phyloP scores from a whole-genome alignment of 257 asterid genomes.

The Solanum neorickii region DNA sequence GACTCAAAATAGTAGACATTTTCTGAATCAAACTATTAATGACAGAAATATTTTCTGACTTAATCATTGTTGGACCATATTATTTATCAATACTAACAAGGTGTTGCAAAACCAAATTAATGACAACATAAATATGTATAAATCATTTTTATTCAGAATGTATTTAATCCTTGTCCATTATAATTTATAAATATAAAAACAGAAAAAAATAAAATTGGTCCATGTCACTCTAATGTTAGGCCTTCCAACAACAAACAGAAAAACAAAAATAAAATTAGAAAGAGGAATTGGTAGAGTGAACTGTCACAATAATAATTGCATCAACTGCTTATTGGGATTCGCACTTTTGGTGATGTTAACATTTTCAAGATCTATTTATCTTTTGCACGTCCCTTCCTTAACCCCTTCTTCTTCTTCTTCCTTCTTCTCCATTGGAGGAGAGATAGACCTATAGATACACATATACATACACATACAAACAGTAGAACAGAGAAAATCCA shows the following conservation, averaged over 20 bases:
- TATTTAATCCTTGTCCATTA: not conserved
- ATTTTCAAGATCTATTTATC: not conserved
- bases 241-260: not conserved
- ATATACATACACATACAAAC: not conserved
- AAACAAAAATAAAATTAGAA: not conserved
- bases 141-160: not conserved
- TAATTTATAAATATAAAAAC: too few species aligned
- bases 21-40: not conserved
- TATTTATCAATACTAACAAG: too few species aligned
- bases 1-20: not conserved
- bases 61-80: not conserved
- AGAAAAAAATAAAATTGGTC: not conserved
- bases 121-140: not conserved
- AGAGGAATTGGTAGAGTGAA: not conserved
- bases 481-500: not conserved
- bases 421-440: not conserved
- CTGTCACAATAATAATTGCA: not conserved
- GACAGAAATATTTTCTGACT: not conserved
- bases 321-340: conserved; percentile 1
- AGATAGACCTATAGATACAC: not conserved
- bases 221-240: not conserved
- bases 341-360: not conserved
- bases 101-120: too few species aligned
- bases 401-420: not conserved
- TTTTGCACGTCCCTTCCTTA: not conserved